Evolutionary conservation across 371 early-diverging fungal genomes (phyloP).

Genomic region (Apophysomyces elegans): DNA sequence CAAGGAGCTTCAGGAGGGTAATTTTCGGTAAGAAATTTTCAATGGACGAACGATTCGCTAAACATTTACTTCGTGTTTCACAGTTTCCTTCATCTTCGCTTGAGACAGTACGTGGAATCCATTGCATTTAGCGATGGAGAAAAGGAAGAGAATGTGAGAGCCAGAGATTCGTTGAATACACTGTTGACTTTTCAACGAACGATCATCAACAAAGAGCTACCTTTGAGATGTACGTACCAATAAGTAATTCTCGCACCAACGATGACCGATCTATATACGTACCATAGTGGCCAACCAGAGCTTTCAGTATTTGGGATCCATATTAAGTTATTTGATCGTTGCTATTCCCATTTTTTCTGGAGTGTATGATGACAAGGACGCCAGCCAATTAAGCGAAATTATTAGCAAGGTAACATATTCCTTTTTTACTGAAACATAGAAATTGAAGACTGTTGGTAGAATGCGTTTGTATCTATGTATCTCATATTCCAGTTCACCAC

Average conservation of each 20-base stretch:
- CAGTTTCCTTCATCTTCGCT: conserved; percentile 74
- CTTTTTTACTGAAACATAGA: background rate
- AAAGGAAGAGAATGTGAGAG: conserved; percentile 56
- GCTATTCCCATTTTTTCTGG: conserved; percentile 85
- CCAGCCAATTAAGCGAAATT: conserved; percentile 70
- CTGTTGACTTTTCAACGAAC: conserved; percentile 60
- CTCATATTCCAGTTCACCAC: conserved; percentile 74
- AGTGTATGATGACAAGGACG: conserved; percentile 67
- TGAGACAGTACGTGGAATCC: conserved; percentile 77
- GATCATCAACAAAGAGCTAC: conserved; percentile 66
- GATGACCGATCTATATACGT: background rate
- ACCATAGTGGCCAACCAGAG: conserved; percentile 62
- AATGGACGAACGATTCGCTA: background rate
- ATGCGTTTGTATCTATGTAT: conserved; percentile 81
- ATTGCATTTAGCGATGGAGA: conserved; percentile 84
- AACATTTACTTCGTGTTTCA: background rate
- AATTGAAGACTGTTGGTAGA: conserved; percentile 31
- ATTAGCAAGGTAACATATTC: conserved; percentile 64
- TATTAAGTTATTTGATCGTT: conserved; percentile 83
- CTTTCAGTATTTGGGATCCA: conserved; percentile 80
- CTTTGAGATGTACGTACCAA: conserved; percentile 60
- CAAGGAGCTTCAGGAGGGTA: conserved; percentile 83
- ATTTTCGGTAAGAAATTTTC: conserved; percentile 55
- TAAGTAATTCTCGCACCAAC: background rate
- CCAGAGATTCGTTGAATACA: conserved; percentile 54